These are phyloP conservation scores for Lachancea cidri DNA, from an alignment of 805 yeast genomes.

Conservation along the genomic window DNA sequence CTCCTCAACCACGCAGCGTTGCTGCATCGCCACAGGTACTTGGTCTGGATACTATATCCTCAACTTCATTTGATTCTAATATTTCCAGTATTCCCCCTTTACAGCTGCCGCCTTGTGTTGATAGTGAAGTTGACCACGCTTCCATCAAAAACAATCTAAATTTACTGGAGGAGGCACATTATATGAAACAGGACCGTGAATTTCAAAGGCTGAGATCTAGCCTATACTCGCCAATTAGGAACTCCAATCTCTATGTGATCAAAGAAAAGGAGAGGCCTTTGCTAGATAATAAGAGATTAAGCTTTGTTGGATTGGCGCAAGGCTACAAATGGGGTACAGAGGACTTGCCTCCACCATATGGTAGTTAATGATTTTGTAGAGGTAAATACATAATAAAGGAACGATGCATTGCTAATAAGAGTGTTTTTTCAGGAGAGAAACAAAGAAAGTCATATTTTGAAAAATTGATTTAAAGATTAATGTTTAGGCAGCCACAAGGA, in stretches of 20 bases:
- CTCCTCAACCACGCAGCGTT: conserved; percentile 6
- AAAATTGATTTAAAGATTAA: too few relatives aligned
- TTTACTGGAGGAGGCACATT: conserved; percentile 8
- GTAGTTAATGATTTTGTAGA: not conserved
- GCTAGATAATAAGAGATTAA: conserved; percentile 18
- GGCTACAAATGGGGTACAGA: conserved; percentile 26
- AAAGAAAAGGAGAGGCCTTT: conserved; percentile 14
- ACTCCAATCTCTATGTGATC: conserved; percentile 10
- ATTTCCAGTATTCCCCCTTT: conserved; percentile 3
- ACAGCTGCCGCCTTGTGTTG: conserved; percentile 1
- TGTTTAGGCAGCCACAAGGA: too few relatives aligned
- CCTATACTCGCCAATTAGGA: conserved; percentile 18
- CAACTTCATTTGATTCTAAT: not conserved
- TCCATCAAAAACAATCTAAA: conserved; percentile 1
- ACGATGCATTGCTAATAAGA: too few relatives aligned
- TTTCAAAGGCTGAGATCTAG: conserved; percentile 17
- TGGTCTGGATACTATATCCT: not conserved
- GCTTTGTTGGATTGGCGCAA: conserved; percentile 20
- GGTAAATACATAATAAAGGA: not conserved
- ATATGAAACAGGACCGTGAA: conserved; percentile 10
- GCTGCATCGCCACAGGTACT: conserved; percentile 1
- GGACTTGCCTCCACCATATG: conserved; percentile 30
- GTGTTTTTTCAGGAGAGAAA: too few relatives aligned
- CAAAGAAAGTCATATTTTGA: too few relatives aligned
- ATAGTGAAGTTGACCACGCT: not conserved